Evolutionary conservation across 768 basidiomycete species (phyloP).

Genomic region (Pleurotus tuoliensis): DNA sequence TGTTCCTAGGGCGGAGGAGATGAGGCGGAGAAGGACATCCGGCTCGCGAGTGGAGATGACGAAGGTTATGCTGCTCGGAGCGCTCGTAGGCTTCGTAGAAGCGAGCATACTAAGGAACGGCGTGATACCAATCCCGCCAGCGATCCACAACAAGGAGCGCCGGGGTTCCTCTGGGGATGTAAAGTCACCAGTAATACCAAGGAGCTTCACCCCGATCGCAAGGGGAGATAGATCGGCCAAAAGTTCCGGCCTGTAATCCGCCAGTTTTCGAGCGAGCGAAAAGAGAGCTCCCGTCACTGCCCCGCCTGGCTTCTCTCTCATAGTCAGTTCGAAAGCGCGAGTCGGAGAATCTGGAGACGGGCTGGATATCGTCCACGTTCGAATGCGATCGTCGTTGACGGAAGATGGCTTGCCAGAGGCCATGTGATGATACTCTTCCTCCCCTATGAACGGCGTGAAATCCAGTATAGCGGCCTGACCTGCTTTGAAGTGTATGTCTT

Average conservation of each 20-base stretch:
- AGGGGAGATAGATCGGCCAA: slow-evolving; percentile 36
- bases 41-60: slow-evolving; percentile 53
- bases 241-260: slow-evolving; percentile 33
- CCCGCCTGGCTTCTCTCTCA: slow-evolving; percentile 51
- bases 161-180: slow-evolving; percentile 22
- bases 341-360: slow-evolving; percentile 13
- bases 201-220: slow-evolving; percentile 37
- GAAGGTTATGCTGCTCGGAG: slow-evolving; percentile 38
- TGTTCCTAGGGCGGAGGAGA: slow-evolving; percentile 24
- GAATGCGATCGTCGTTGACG: slow-evolving; percentile 58
- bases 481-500: slow-evolving; percentile 29
- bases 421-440: slow-evolving; percentile 48
- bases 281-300: slow-evolving; percentile 56
- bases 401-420: slow-evolving; percentile 36
- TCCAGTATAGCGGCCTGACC: slow-evolving; percentile 57
- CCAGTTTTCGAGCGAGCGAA: slow-evolving; percentile 39
- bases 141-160: slow-evolving; percentile 48
- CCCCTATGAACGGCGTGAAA: slow-evolving; percentile 46
- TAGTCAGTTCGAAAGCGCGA: slow-evolving; percentile 42
- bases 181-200: slow-evolving; percentile 55
- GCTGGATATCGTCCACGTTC: slow-evolving; percentile 62
- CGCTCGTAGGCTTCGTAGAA: slow-evolving; percentile 12
- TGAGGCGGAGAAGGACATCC: slow-evolving; percentile 40
- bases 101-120: slow-evolving; percentile 56
- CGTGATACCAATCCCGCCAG: slow-evolving; percentile 63